Conservation (phyloP, 1,284 basidiomycete species). For the Moniliophthora roreri region DNA sequence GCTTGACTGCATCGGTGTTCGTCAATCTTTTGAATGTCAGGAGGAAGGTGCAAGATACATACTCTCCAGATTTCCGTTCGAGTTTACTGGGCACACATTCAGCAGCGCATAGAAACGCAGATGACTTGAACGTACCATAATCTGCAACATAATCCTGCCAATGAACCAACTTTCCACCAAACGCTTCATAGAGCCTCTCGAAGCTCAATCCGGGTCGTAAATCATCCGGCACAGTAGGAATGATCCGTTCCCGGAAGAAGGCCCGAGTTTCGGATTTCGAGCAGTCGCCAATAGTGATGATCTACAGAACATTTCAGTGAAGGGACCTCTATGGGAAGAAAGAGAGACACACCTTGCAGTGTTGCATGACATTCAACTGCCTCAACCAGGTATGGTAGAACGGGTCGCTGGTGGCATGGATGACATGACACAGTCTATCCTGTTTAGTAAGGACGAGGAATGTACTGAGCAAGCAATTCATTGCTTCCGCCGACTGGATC, state of each 20-base stretch:
- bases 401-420: conserved; percentile 81
- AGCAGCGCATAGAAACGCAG: no score
- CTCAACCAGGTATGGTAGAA: conserved; percentile 83
- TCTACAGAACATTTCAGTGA: conserved; percentile 35
- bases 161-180: conserved; percentile 81
- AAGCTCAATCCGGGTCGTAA: conserved; percentile 58
- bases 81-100: no score
- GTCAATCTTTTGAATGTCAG: not conserved
- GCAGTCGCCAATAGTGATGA: conserved; percentile 78
- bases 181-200: conserved; percentile 70
- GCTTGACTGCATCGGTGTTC: conserved; percentile 48
- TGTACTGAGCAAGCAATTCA: conserved; percentile 81
- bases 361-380: conserved; percentile 74
- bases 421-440: conserved; percentile 77
- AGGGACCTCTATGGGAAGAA: conserved; percentile 3
- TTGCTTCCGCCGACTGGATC: conserved; percentile 72
- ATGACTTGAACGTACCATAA: conserved; percentile 57
- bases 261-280: conserved; percentile 64
- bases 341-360: conserved; percentile 63
- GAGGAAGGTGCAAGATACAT: conserved; percentile 9
- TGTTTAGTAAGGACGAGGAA: conserved; percentile 86
- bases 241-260: conserved; percentile 63
- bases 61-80: conserved; percentile 40
- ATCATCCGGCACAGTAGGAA: conserved; percentile 61
- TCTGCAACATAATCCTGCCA: conserved; percentile 78